Evolutionary conservation across 2,329 filamentous ascomycete species (phyloP).

Genomic region (Aspergillus sp.): DNA sequence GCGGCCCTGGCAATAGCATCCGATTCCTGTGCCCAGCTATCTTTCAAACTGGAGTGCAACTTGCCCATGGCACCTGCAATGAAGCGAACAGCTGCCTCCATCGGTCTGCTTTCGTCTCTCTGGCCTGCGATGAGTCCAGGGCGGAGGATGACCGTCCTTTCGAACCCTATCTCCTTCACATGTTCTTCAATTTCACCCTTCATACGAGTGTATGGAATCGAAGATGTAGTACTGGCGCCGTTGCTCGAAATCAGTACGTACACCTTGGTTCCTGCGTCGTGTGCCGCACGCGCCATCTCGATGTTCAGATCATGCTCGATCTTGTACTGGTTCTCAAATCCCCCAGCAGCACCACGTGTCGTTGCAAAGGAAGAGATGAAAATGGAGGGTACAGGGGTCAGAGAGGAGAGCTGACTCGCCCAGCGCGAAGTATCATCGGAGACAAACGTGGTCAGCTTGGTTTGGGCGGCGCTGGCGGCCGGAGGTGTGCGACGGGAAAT

Average conservation of each 20-base stretch:
- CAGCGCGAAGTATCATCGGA: slow-evolving; percentile 66
- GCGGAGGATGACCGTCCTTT: slow-evolving; percentile 67
- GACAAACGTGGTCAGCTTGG: slow-evolving; percentile 62
- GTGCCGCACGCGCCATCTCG: slow-evolving; percentile 70
- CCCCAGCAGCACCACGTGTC: slow-evolving; percentile 69
- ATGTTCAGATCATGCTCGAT: slow-evolving; percentile 87
- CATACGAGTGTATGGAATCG: slow-evolving; percentile 61
- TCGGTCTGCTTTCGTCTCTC: slow-evolving; percentile 56
- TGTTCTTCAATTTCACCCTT: slow-evolving; percentile 83
- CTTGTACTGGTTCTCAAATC: slow-evolving; percentile 74
- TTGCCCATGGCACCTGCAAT: slow-evolving; percentile 54
- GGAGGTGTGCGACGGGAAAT: slow-evolving; percentile 42
- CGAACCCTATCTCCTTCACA: slow-evolving; percentile 67
- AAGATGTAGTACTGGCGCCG: slow-evolving; percentile 49
- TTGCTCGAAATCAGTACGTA: slow-evolving; percentile 71
- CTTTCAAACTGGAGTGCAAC: slow-evolving; percentile 51
- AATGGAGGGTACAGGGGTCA: slow-evolving; percentile 54
- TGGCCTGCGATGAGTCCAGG: slow-evolving; percentile 73
- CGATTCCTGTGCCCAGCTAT: slow-evolving; percentile 68
- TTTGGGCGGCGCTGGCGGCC: slow-evolving; percentile 42
- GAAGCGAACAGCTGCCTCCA: slow-evolving; percentile 54
- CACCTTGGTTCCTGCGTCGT: slow-evolving; percentile 64
- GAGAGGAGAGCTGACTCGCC: slow-evolving; percentile 54
- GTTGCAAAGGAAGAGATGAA: slow-evolving; percentile 79
- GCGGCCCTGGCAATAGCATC: slow-evolving; percentile 57